These are phyloP conservation scores for Collybia sp. DNA, from an alignment of 768 basidiomycete genomes.

Conservation along the genomic window DNA sequence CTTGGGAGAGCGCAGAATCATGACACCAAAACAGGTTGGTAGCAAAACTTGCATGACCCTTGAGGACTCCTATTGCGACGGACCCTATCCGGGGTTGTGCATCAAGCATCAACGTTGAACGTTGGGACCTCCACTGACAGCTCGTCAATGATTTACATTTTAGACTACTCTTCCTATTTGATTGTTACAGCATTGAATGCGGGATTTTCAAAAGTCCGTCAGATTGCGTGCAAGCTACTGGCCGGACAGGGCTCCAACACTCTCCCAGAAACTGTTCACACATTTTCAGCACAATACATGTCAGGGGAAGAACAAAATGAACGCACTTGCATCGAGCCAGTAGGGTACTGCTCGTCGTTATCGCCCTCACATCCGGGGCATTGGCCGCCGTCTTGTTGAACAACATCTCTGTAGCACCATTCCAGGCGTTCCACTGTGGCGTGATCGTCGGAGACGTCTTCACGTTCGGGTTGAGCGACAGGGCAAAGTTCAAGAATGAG, in stretches of 20 bases:
- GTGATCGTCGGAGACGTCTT: not conserved
- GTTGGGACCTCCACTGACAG: too few species aligned
- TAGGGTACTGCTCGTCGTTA: slow-evolving; percentile 21
- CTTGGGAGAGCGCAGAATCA: too few species aligned
- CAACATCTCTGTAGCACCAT: slow-evolving; percentile 30
- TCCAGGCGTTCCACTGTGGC: too few species aligned
- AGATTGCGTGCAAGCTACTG: slow-evolving; percentile 10
- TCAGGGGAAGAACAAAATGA: not conserved
- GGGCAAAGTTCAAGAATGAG: slow-evolving; percentile 5
- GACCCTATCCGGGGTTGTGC: too few species aligned
- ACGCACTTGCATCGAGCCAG: slow-evolving; percentile 28
- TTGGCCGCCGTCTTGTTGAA: slow-evolving; percentile 34
- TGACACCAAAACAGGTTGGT: too few species aligned
- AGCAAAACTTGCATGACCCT: too few species aligned
- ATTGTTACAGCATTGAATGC: too few species aligned
- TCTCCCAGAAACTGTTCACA: slow-evolving; percentile 19
- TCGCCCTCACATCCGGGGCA: slow-evolving; percentile 20
- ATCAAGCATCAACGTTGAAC: too few species aligned
- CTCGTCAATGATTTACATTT: too few species aligned
- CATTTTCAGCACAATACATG: not conserved
- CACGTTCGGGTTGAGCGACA: slow-evolving; percentile 21
- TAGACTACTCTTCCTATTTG: too few species aligned
- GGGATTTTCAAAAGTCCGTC: too few species aligned
- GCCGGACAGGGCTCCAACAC: slow-evolving; percentile 13
- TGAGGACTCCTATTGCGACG: too few species aligned